Conservation (phyloP, 1,284 basidiomycete genomes). For the Cryptococcus sp. region DNA sequence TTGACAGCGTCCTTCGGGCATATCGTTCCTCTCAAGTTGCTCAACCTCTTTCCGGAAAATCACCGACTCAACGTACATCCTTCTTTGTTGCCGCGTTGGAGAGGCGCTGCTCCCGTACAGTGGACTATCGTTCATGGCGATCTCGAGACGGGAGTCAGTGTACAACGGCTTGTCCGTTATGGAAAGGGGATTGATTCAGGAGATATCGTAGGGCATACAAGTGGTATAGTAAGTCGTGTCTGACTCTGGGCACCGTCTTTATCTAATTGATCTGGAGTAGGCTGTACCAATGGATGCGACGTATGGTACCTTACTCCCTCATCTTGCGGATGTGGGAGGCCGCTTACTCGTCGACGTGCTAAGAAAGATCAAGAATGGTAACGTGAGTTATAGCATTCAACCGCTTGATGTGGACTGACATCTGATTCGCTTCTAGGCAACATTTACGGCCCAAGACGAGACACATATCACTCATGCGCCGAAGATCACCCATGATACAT, state of each 20-base stretch:
- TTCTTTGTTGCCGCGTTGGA: slow-evolving; percentile 80
- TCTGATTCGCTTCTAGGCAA: slow-evolving; percentile 51
- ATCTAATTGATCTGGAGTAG: slow-evolving; percentile 1
- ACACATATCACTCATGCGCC: slow-evolving; percentile 60
- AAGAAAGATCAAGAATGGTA: slow-evolving; percentile 62
- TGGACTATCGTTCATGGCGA: slow-evolving; percentile 70
- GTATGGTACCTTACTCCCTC: slow-evolving; percentile 63
- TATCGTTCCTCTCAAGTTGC: slow-evolving; percentile 69
- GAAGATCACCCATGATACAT: slow-evolving; percentile 61
- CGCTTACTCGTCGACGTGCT: slow-evolving; percentile 70
- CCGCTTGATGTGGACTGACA: not conserved
- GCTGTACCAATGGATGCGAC: slow-evolving; percentile 53
- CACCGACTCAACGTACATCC: slow-evolving; percentile 90
- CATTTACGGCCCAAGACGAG: slow-evolving; percentile 57
- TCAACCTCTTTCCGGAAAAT: slow-evolving; percentile 64
- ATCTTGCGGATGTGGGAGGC: slow-evolving; percentile 67
- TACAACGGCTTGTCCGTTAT: slow-evolving; percentile 55
- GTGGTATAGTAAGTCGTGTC: slow-evolving; percentile 40
- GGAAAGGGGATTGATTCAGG: slow-evolving; percentile 53
- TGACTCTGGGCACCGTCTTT: not conserved
- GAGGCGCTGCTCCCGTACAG: slow-evolving; percentile 91
- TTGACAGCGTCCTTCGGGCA: slow-evolving; percentile 92
- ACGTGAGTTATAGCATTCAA: slow-evolving; percentile 51
- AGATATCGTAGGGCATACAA: slow-evolving; percentile 45
- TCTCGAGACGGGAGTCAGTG: slow-evolving; percentile 66